phyloP scores from a whole-genome alignment of 768 basidiomycete genomes.

The Amanita pallidorosea region DNA sequence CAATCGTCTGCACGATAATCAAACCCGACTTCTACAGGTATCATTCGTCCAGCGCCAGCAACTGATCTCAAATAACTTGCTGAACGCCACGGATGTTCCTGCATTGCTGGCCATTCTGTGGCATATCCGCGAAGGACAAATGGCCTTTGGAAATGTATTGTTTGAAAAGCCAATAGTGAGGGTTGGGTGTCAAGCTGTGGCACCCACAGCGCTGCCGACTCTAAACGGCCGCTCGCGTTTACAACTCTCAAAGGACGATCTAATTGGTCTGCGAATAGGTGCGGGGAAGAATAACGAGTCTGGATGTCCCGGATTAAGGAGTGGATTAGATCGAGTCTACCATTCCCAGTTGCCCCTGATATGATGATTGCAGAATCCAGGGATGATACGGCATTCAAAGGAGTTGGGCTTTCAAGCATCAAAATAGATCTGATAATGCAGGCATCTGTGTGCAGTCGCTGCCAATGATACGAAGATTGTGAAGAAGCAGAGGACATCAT shows the following conservation, averaged over 20 bases:
- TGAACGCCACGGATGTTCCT: conserved; percentile 59
- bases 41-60: conserved; percentile 72
- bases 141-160: conserved; percentile 33
- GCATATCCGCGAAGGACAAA: conserved; percentile 67
- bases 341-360: conserved; percentile 62
- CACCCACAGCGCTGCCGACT: neutral
- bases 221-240: neutral
- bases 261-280: neutral
- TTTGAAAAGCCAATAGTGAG: conserved; percentile 29
- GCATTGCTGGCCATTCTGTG: conserved; percentile 70
- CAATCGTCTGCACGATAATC: conserved; percentile 78
- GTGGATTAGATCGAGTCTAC: conserved; percentile 51
- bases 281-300: conserved; percentile 12
- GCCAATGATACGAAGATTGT: conserved; percentile 35
- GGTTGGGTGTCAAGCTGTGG: conserved; percentile 3
- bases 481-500: conserved; percentile 33
- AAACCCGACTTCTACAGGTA: conserved; percentile 83
- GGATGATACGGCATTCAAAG: conserved; percentile 37
- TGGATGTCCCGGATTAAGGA: conserved; percentile 57
- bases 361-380: conserved; percentile 80
- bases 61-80: conserved; percentile 55
- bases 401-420: conserved; percentile 18
- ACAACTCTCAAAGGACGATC: neutral
- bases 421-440: conserved; percentile 46
- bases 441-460: conserved; percentile 69